phyloP scores from a whole-genome alignment of 2,329 filamentous ascomycete genomes.

The Cladosporium sp. region DNA sequence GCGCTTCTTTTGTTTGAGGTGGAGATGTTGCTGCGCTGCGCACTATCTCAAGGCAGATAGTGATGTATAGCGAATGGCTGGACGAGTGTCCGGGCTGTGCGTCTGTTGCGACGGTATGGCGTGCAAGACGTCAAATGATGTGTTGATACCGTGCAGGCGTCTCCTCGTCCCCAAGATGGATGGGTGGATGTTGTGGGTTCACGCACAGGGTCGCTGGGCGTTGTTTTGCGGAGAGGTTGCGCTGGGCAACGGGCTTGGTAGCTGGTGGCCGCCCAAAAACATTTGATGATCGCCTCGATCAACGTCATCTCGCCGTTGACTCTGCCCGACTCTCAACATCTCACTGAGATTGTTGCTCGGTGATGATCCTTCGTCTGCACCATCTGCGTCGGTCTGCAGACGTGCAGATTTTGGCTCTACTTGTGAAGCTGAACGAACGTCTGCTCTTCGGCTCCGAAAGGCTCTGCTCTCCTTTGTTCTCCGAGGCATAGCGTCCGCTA shows the following conservation, averaged over 20 bases:
- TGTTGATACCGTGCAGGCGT: not conserved
- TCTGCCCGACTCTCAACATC: not conserved
- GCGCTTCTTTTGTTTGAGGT: not conserved
- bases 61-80: constrained; percentile 1
- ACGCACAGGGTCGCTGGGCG: not conserved
- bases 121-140: not conserved
- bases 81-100: not conserved
- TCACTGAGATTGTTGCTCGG: not conserved
- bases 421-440: too few species aligned
- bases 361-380: not conserved
- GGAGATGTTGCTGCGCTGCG: not conserved
- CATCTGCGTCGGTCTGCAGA: too few species aligned
- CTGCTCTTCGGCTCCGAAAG: too few species aligned
- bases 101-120: not conserved
- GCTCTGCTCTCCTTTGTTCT: too few species aligned
- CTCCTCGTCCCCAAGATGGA: not conserved
- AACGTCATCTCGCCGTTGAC: not conserved
- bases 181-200: not conserved
- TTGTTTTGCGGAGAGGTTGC: not conserved
- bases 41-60: not conserved
- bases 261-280: too few species aligned
- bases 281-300: not conserved
- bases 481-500: too few species aligned
- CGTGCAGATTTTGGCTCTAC: too few species aligned
- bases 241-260: not conserved